Conservation (phyloP, 306 rosid genomes). For the Styphnolobium japonicum region DNA sequence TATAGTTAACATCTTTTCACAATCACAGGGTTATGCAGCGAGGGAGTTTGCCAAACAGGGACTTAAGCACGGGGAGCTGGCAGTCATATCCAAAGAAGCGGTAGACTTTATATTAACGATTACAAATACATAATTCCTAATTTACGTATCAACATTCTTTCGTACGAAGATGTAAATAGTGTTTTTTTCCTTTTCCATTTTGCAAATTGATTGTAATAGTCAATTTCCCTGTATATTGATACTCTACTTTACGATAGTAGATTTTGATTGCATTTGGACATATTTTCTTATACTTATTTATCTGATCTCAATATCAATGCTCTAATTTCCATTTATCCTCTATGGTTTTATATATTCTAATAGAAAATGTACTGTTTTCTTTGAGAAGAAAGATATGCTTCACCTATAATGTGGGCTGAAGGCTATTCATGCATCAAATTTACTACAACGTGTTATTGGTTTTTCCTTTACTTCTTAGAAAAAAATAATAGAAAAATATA, state of each 20-base stretch:
- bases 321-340: not conserved
- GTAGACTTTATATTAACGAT: constrained; percentile 35
- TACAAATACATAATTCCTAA: not conserved
- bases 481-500: too few species aligned
- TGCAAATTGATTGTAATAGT: not conserved
- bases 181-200: not conserved
- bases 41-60: constrained; percentile 88
- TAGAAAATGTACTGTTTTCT: not conserved
- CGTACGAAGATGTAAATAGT: not conserved
- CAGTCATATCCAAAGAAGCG: constrained; percentile 88
- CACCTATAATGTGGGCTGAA: too few species aligned
- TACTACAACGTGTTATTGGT: not conserved
- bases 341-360: not conserved
- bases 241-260: not conserved
- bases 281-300: too few species aligned
- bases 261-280: not conserved
- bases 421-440: not conserved
- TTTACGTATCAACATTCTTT: not conserved
- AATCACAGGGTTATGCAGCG: constrained; percentile 91
- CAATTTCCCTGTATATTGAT: not conserved
- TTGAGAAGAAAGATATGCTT: not conserved
- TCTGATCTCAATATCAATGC: too few species aligned
- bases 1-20: not conserved
- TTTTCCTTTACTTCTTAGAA: not conserved
- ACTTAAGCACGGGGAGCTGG: constrained; percentile 83